Base-by-base conservation (phyloP, 371 early-diverging fungal species). In the Mucor irregularis region DNA sequence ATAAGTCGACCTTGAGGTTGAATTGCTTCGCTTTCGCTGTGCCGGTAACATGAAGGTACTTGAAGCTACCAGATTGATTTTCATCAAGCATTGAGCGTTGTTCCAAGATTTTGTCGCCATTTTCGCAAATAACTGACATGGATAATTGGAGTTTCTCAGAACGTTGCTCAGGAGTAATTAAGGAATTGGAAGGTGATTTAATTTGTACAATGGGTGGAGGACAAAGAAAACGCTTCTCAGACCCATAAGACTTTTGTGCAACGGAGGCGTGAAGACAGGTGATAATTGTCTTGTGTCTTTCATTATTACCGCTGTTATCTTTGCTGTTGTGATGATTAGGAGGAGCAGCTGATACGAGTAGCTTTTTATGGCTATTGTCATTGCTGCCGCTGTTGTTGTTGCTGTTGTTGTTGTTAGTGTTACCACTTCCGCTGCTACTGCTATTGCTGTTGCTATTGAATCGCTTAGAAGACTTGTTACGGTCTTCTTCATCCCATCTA, bases 161-260 rank as follows among this genome's bases (percentile, higher is more conserved):
- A 6, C 47, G 35, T 28, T 57, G 25, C 42, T 57, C 57, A 28
- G 40, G 17, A 5, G 40, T 47, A 7, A 60, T 40, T 13, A 29
- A 30, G 5, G 53, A 52, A 42, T 77, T 64, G 0, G 52, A 37
- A 11, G 62, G 50, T 16, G 61, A 49, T 24, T 40, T 53, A 31
- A 55, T 58, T 17, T 66, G 72, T 14, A 90, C 83, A 11, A 88
- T 78, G 5, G 93, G 93, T 21, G 93, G 91, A 33, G 93, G 93
- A 65, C 91, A 91, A 26, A 92, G 66, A 61, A 90, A 92, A 0
- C 93, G 81, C 66, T 91, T 91, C 59, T 93, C 93, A 47, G 86
- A 82, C n/a, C 93, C 93, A 61, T 93, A 93, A 3, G 91, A 91
- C 71, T 93, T 93, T 65, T 93, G 93, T 5, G 90, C 93, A 17